Evolutionary conservation across 2,329 filamentous ascomycete genomes (phyloP).

Genomic region (Exophiala bonariae): DNA sequence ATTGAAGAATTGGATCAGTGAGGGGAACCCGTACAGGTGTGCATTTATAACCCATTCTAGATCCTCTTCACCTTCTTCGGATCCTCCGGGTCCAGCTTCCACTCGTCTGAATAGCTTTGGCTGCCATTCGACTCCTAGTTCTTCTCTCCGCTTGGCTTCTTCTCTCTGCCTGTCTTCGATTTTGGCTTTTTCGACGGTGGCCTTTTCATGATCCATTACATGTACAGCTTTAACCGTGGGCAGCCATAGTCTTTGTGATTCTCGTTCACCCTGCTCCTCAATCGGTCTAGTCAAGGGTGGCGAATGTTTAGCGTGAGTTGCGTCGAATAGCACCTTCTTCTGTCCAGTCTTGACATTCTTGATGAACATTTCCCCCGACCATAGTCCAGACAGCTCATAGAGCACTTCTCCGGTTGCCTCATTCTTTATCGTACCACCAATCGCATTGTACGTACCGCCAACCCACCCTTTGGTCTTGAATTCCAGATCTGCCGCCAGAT

Average conservation of each 20-base stretch:
- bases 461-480: conserved; percentile 99
- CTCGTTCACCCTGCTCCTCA: conserved; percentile 82
- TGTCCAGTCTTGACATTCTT: conserved; percentile 88
- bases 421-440: conserved; percentile 86
- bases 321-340: conserved; percentile 87
- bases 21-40: conserved; percentile 62
- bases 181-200: conserved; percentile 93
- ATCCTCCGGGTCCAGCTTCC: conserved; percentile 66
- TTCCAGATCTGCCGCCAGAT: conserved; percentile 85
- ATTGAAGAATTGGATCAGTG: background rate
- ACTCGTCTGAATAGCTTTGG: conserved; percentile 81
- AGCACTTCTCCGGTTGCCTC: conserved; percentile 81
- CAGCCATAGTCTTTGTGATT: conserved; percentile 86
- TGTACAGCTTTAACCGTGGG: conserved; percentile 79
- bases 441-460: conserved; percentile 92
- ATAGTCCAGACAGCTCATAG: conserved; percentile 89
- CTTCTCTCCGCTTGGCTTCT: conserved; percentile 76
- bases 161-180: conserved; percentile 91
- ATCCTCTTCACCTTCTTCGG: conserved; percentile 80
- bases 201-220: conserved; percentile 79
- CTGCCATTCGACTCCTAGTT: conserved; percentile 81
- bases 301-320: conserved; percentile 72
- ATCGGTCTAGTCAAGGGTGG: conserved; percentile 73
- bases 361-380: conserved; percentile 93
- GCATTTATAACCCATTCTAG: conserved; percentile 95